Percentiles rank a stretch among this genome's conserved stretches.
These are phyloP conservation scores for Grosmannia huntii DNA, from an alignment of 2,329 filamentous ascomycete genomes.

Conservation along the genomic window DNA sequence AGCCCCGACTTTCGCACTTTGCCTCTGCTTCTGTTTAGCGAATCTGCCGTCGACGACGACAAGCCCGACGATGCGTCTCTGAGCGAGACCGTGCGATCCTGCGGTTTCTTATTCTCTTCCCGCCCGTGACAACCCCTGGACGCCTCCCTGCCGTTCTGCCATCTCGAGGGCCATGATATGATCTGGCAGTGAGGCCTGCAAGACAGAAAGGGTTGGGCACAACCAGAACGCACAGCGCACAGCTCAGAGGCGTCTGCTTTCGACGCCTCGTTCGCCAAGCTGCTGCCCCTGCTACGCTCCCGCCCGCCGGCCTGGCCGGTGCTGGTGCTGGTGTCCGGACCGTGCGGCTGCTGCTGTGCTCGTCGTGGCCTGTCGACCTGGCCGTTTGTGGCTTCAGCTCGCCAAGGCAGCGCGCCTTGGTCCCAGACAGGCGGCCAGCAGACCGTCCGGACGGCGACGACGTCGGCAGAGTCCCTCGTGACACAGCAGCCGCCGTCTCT, in stretches of 20 bases:
- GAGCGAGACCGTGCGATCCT: background rate
- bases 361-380: background rate
- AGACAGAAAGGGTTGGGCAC: background rate
- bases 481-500: background rate
- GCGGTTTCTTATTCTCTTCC: background rate
- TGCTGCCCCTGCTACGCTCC: background rate
- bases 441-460: background rate
- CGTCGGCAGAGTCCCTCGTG: background rate
- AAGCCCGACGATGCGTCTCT: background rate
- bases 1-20: background rate
- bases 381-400: background rate
- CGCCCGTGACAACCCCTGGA: no score
- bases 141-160: no score
- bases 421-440: background rate
- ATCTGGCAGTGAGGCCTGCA: background rate
- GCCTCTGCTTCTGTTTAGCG: no score
- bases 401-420: background rate
- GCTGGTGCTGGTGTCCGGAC: no score
- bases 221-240: no score
- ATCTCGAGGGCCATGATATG: background rate
- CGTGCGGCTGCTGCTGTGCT: background rate
- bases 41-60: background rate
- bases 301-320: slow-evolving; percentile 1
- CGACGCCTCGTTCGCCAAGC: slow-evolving; percentile 1
- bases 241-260: background rate